Evolutionary conservation across 31 red algal species (phyloP), one percentile per base, ranked within the genome.

Genomic region (Porphyra umbilicalis): DNA sequence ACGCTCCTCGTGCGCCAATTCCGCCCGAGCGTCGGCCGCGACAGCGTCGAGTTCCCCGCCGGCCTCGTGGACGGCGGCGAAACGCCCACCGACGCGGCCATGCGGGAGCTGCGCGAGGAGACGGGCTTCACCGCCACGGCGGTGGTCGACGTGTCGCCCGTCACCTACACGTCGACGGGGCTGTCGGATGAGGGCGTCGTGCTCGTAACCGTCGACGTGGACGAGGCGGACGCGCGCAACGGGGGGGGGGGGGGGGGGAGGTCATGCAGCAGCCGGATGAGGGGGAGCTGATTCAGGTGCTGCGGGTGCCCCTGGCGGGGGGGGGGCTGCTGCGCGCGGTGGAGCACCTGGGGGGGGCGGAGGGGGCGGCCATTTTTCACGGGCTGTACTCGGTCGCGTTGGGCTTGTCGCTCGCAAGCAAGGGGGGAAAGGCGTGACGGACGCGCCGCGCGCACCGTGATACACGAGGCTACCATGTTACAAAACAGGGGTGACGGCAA

Each of bases 71-170:
- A 92, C 68, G 67, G 33, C 32, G 89, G 89, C 8, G 93, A 95
- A 37, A 83, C 35, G 14, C 39, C 88, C 7, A 85, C 81, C 36
- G 82, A 82, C 20, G 89, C 93, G 6, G 93, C 93, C 38, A 71
- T 95, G 10, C 44, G 93, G 38, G 93, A 95, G 75, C 40, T 95
- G 79, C 35, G 37, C 7, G 93, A 95, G 83, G 93, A 95, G 85
- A 95, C 93, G 18, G 93, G 93, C 30, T 91, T 84, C 88, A 78
- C 39, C 9, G 93, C 88, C 36, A 35, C 57, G 9, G 34, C 33
- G 25, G 86, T 92, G 31, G 36, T 74, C 13, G 35, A 39, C 33
- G 42, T 84, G 18, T 87, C 88, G 34, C 35, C 82, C 9, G 81
- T 80, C 13, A 80, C 85, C 20, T 85, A 82, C 32, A 79, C 90